Evolutionary conservation across 345 rosid genomes (phyloP), one percentile per base, ranked within the genome.

Genomic region (Arabis alpina): DNA sequence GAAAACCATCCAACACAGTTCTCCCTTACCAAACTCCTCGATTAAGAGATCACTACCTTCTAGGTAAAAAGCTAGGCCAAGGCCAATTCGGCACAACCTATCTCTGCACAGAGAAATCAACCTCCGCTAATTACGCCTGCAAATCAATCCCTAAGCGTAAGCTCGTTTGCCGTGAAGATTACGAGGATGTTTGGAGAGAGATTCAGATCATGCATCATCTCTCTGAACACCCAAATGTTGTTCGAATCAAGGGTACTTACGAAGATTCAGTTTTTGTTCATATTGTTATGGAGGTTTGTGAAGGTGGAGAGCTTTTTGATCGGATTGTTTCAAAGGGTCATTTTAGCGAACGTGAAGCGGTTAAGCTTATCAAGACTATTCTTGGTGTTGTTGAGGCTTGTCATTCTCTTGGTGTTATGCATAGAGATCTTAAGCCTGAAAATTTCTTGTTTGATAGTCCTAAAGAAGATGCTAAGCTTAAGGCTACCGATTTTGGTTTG

Each of bases 191-290:
- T 0, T 91, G 97, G 97, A 71, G 95, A 45, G 98, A 93, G 90
- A 93, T 93, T 82, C 98, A 93, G 90, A 93, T 93, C 89, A 93
- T 93, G 98, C 98, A 93, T 64, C 98, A 93, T 68, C 73, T 93
- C 15, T 91, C 97, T 0, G 98, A 87, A 71, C 97, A 93, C 61
- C 87, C 77, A 1, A 82, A 87, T 50, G 97, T 93, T 28, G 98
- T 93, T 12, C 87, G 69, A 72, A 91, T 93, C 80, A 85, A 86
- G 63, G 98, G 91, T 4, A 93, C 98, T 2, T 93, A 89, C 43
- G 98, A 93, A 70, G 98, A 93, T 66, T 77, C 85, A 11, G 88
- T 91, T 36, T 93, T 94, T 45, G 99, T 94, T 23, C 99, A 94
- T 75, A 73, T 94, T 58, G 99, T 94, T 13, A 94, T 94, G 99